Percentiles rank a stretch among this genome's conserved stretches.
Conservation (phyloP, 2,329 filamentous ascomycete genomes). For the Fusarium phyllophilum region DNA sequence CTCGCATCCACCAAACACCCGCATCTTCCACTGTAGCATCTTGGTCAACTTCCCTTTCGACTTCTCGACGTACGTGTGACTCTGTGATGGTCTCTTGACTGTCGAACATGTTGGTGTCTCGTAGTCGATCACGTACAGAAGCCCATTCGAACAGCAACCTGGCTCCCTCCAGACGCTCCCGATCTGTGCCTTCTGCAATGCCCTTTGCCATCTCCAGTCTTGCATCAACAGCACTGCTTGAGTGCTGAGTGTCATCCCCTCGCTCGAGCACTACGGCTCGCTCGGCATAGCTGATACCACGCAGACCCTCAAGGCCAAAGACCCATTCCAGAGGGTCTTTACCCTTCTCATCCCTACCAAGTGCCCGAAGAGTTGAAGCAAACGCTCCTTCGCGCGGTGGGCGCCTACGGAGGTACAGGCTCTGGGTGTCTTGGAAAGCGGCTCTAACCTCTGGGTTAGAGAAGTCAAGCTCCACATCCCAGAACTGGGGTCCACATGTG, state of each 20-base stretch:
- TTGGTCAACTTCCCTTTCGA: slow-evolving; percentile 33
- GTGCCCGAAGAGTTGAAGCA: slow-evolving; percentile 76
- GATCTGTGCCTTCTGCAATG: slow-evolving; percentile 54
- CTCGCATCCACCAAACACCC: slow-evolving; percentile 64
- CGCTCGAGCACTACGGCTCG: slow-evolving; percentile 68
- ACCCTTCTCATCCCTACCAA: slow-evolving; percentile 60
- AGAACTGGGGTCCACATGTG: slow-evolving; percentile 74
- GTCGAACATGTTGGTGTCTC: slow-evolving; percentile 42
- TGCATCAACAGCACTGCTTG: slow-evolving; percentile 72
- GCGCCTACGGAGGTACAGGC: slow-evolving; percentile 77
- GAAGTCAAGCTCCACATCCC: slow-evolving; percentile 85
- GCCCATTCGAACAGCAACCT: slow-evolving; percentile 67
- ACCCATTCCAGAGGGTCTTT: slow-evolving; percentile 75
- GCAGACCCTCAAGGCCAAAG: slow-evolving; percentile 69
- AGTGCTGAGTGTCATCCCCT: slow-evolving; percentile 59
- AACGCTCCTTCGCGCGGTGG: slow-evolving; percentile 76
- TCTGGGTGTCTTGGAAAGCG: slow-evolving; percentile 74
- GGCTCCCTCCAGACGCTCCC: slow-evolving; percentile 59
- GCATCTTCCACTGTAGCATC: slow-evolving; percentile 43
- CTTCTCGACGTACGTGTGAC: slow-evolving; percentile 27
- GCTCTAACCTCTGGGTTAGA: slow-evolving; percentile 68
- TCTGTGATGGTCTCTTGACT: slow-evolving; percentile 50
- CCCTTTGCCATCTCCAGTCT: slow-evolving; percentile 71
- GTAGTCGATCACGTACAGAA: slow-evolving; percentile 54
- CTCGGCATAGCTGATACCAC: slow-evolving; percentile 71